A percentile compares a stretch with the other conserved stretches of the same genome.
Conservation (phyloP, 2,329 filamentous ascomycete species). For the Fusarium incarnatum region DNA sequence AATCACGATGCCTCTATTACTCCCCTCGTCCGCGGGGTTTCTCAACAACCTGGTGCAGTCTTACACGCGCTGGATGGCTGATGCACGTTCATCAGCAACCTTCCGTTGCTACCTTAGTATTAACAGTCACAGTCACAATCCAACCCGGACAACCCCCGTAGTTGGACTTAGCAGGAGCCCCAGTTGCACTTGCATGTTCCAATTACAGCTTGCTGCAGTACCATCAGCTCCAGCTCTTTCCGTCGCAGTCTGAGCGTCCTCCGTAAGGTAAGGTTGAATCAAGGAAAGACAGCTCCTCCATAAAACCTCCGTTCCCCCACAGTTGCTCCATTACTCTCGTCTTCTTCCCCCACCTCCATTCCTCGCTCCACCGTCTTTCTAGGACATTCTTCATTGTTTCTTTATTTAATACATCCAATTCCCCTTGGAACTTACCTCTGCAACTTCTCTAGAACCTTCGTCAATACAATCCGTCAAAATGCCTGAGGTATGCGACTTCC, state of each 20-base stretch:
- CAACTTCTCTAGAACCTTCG: background rate
- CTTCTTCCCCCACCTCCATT: constrained; percentile 15
- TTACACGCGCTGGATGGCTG: constrained; percentile 25
- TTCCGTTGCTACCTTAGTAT: background rate
- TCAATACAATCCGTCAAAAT: constrained; percentile 45
- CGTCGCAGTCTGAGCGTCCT: background rate
- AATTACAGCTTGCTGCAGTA: constrained; percentile 8
- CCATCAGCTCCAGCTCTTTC: background rate
- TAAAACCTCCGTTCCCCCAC: constrained; percentile 50
- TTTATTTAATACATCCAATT: constrained; percentile 25
- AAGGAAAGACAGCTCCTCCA: constrained; percentile 55
- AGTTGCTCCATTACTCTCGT: constrained; percentile 21
- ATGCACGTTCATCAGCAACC: constrained; percentile 22
- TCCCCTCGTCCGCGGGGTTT: constrained; percentile 35
- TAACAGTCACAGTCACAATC: background rate
- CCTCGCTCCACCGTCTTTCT: constrained; percentile 23
- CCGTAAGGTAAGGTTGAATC: constrained; percentile 29
- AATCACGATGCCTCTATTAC: constrained; percentile 13
- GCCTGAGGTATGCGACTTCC: constrained; percentile 48
- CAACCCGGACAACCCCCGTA: constrained; percentile 16
- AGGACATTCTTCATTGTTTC: constrained; percentile 18
- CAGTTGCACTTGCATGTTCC: constrained; percentile 34
- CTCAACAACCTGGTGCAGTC: constrained; percentile 16
- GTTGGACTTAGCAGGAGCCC: constrained; percentile 1
- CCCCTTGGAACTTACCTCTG: background rate